Evolutionary conservation across 78 protist species (phyloP), one percentile per base, ranked within the genome.

Genomic region (Chrysochromulina tobinii): DNA sequence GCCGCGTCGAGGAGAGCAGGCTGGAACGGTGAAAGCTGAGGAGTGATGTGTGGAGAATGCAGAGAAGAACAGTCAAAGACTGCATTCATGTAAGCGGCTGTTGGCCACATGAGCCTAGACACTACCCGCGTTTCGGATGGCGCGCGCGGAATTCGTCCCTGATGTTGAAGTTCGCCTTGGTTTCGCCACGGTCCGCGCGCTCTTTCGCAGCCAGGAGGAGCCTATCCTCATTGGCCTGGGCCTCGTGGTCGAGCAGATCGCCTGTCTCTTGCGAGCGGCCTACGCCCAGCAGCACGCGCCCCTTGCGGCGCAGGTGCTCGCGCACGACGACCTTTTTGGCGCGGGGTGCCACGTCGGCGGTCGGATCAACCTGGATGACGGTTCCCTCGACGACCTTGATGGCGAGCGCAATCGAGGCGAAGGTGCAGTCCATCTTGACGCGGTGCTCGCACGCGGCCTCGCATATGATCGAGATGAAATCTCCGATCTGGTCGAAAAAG

Each of bases 401-500:
- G 14, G 87, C 7, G 51, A 79, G 61, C 15, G 87, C 92, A 48
- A 92, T 69, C 53, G 91, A n/a, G 50, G 79, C 17, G 54, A 87
- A 92, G 72, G 59, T 27, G 84, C 50, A 55, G 84, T 72, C 86
- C 6, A 87, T 4, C 50, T 11, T 53, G 64, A 81, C 93, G 57
- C 12, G 61, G 17, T 79, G 87, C 23, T 75, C 83, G 83, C 83
- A 75, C 83, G 83, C 83, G 21, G 83, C 83, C 11, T 75, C 14
- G 83, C 83, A 75, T 3, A 75, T 75, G 25, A 50, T 38, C n/a
- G 83, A 27, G 57, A 75, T 75, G 57, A 12, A 75, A 4, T 3
- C 5, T 2, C 58, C 54, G 23, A 75, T 50, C 83, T 69, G 87
- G 61, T 79, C 61, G 51, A 79, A 79, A 48, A 77, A 14, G 64